Percentiles rank a stretch among this genome's conserved stretches.
Conservation (phyloP, 2,329 filamentous ascomycete species). For the Arthrinium puccinioides region DNA sequence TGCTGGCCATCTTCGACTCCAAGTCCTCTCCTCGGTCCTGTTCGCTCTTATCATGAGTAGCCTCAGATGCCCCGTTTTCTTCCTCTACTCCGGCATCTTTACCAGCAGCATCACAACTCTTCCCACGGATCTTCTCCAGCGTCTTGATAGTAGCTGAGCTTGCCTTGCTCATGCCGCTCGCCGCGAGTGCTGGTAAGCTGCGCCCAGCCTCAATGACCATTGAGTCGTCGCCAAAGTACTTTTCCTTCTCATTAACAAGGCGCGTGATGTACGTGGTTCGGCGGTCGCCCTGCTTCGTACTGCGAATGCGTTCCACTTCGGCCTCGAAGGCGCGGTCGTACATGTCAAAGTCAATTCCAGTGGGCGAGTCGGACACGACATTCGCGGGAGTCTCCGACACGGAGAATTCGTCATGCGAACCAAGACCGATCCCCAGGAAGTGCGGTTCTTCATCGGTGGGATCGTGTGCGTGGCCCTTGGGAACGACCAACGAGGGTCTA, state of each 20-base stretch:
- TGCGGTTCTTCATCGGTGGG: slow-evolving; percentile 53
- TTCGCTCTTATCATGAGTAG: neutral
- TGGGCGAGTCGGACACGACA: slow-evolving; percentile 76
- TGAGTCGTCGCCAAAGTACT: slow-evolving; percentile 28
- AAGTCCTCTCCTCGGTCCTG: neutral
- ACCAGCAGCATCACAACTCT: no score
- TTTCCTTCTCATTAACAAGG: slow-evolving; percentile 37
- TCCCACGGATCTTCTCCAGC: neutral
- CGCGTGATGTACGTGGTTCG: slow-evolving; percentile 40
- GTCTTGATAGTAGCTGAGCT: slow-evolving; percentile 5
- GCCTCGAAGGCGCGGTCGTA: slow-evolving; percentile 84
- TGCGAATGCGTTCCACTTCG: slow-evolving; percentile 55
- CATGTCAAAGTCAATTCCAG: slow-evolving; percentile 76
- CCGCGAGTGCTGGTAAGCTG: slow-evolving; percentile 11
- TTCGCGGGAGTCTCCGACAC: slow-evolving; percentile 19
- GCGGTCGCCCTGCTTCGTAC: slow-evolving; percentile 24
- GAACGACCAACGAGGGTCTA: slow-evolving; percentile 27
- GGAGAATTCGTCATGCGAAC: slow-evolving; percentile 40
- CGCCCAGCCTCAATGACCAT: slow-evolving; percentile 26
- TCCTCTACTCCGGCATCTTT: neutral
- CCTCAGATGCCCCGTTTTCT: neutral
- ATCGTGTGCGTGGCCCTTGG: slow-evolving; percentile 58
- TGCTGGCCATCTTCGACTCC: slow-evolving; percentile 1
- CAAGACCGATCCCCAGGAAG: slow-evolving; percentile 71
- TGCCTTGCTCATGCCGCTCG: slow-evolving; percentile 3